These are phyloP conservation scores for Zhuliangozyma blackwelliae DNA, from an alignment of 1,139 yeast species.

Conservation along the genomic window DNA sequence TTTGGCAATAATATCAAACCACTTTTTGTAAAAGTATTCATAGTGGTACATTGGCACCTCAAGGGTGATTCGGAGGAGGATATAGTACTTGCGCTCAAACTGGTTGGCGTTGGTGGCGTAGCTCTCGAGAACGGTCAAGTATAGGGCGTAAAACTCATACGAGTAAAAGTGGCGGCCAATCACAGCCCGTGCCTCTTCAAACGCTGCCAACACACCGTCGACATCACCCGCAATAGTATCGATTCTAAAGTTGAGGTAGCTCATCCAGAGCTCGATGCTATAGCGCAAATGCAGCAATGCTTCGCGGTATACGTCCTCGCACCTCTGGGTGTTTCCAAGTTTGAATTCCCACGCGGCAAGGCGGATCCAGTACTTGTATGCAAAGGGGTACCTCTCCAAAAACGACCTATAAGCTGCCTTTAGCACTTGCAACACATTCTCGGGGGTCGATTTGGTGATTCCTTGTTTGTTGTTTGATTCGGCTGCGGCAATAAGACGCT, in stretches of 20 bases:
- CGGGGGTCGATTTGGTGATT: constrained; percentile 42
- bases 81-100: constrained; percentile 33
- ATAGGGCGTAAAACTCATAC: constrained; percentile 72
- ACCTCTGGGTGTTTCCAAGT: constrained; percentile 49
- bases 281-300: constrained; percentile 50
- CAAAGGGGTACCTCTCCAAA: constrained; percentile 59
- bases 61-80: constrained; percentile 54
- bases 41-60: constrained; percentile 79
- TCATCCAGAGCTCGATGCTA: constrained; percentile 71
- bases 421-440: constrained; percentile 35
- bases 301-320: constrained; percentile 48
- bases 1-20: constrained; percentile 38
- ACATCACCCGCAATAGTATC: constrained; percentile 33
- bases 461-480: constrained; percentile 20
- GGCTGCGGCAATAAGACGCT: constrained; percentile 36
- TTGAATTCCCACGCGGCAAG: constrained; percentile 67
- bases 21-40: constrained; percentile 45
- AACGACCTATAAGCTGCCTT: constrained; percentile 53
- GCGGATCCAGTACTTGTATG: constrained; percentile 77
- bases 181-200: constrained; percentile 56
- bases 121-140: constrained; percentile 50
- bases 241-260: constrained; percentile 55
- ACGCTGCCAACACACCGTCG: constrained; percentile 36
- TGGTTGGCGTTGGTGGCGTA: constrained; percentile 29
- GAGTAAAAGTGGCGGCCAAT: constrained; percentile 75